Percentiles rank a stretch among this genome's conserved stretches.
Evolutionary conservation across 352 stramenopile species (phyloP).

Genomic region (Globisporangium perplexum): DNA sequence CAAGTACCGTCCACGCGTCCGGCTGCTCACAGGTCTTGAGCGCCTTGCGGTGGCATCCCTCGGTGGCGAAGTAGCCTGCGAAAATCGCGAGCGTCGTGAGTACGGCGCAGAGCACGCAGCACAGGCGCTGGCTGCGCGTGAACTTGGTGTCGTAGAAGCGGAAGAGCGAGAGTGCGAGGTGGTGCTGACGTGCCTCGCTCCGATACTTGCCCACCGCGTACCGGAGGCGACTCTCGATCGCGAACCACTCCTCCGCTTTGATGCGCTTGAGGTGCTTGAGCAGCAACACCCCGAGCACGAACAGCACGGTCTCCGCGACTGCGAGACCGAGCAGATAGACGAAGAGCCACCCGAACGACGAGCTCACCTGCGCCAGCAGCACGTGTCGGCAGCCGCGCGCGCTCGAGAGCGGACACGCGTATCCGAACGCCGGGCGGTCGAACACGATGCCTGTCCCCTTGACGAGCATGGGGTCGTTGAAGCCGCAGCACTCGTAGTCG

Average conservation of each 20-base stretch:
- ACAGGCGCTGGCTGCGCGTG: conserved; percentile 48
- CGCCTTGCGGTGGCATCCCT: conserved; percentile 53
- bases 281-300: conserved; percentile 16
- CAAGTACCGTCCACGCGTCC: conserved; percentile 30
- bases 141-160: conserved; percentile 51
- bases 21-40: conserved; percentile 61
- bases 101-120: conserved; percentile 38
- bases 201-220: conserved; percentile 50
- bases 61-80: conserved; percentile 37
- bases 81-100: conserved; percentile 43
- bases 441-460: conserved; percentile 30
- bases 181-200: conserved; percentile 29
- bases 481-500: conserved; percentile 47
- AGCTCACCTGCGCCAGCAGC: conserved; percentile 25
- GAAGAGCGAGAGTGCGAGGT: conserved; percentile 46
- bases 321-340: conserved; percentile 29
- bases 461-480: conserved; percentile 35
- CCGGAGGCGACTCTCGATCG: conserved; percentile 39
- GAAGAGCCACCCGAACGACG: conserved; percentile 44
- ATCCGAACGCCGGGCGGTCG: conserved; percentile 32
- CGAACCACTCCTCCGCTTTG: conserved; percentile 39
- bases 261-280: conserved; percentile 25
- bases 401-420: conserved; percentile 32
- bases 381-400: conserved; percentile 26
- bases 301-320: conserved; percentile 23